These are phyloP conservation scores for Suhomyces sp. DNA, from an alignment of 805 yeast genomes.

Conservation along the genomic window DNA sequence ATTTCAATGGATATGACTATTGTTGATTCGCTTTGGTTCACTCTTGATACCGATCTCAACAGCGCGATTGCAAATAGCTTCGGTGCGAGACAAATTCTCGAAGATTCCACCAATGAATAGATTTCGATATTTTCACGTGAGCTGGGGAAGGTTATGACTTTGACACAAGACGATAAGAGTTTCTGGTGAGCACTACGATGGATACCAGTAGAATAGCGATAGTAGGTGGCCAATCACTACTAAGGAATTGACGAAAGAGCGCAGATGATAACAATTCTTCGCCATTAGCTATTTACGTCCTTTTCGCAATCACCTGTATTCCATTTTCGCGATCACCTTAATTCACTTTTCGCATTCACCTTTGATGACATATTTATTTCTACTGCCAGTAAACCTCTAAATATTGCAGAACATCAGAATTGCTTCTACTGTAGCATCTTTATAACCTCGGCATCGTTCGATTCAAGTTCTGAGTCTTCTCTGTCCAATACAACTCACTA, in stretches of 20 bases:
- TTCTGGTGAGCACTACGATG: too few species aligned
- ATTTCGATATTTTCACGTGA: constrained; percentile 1
- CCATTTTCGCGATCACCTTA: too few species aligned
- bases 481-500: too few species aligned
- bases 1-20: too few species aligned
- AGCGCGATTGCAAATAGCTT: neutral
- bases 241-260: neutral
- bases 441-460: too few species aligned
- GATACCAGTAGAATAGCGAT: too few species aligned
- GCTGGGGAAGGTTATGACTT: neutral
- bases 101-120: neutral
- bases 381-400: neutral
- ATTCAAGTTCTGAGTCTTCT: too few species aligned
- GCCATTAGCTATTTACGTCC: neutral
- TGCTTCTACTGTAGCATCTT: neutral
- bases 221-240: neutral
- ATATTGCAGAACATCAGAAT: too few species aligned
- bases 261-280: neutral
- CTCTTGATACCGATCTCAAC: neutral
- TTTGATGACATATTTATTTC: neutral
- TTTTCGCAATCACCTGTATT: too few species aligned
- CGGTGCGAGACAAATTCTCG: neutral
- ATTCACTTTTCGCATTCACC: too few species aligned
- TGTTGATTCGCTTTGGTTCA: too few species aligned
- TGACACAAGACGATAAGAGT: neutral